phyloP scores from a whole-genome alignment of 2,329 filamentous ascomycete species.

The Colletotrichum lindemuthianum region DNA sequence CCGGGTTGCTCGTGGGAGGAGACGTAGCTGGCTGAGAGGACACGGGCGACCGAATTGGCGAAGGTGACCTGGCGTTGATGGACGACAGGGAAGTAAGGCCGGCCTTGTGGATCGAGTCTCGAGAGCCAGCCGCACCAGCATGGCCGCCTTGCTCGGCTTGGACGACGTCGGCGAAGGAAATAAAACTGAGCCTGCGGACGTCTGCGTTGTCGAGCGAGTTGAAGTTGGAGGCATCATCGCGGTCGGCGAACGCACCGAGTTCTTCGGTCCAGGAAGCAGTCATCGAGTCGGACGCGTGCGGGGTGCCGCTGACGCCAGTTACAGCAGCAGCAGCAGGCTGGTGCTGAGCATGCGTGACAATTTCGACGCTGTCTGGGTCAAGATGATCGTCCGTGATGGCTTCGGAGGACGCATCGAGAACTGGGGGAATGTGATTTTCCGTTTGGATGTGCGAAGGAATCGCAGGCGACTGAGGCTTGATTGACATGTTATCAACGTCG shows the following conservation, averaged over 20 bases:
- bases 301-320: constrained; percentile 55
- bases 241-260: constrained; percentile 61
- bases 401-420: constrained; percentile 89
- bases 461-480: constrained; percentile 80
- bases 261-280: constrained; percentile 67
- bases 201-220: constrained; percentile 81
- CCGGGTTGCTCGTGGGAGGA: constrained; percentile 79
- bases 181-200: constrained; percentile 88
- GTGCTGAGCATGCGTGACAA: constrained; percentile 86
- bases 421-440: constrained; percentile 92
- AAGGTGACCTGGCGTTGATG: constrained; percentile 74
- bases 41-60: constrained; percentile 81
- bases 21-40: constrained; percentile 77
- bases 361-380: constrained; percentile 90
- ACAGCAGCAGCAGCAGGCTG: constrained; percentile 80
- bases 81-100: constrained; percentile 71
- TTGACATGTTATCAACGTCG: constrained; percentile 84
- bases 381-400: constrained; percentile 89
- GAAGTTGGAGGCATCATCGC: constrained; percentile 78
- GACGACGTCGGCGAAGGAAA: constrained; percentile 96
- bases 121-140: constrained; percentile 58
- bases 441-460: constrained; percentile 94
- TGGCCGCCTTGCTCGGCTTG: constrained; percentile 80
- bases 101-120: constrained; percentile 76
- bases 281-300: constrained; percentile 51